Evolutionary conservation across 768 basidiomycete species (phyloP), one percentile per base, ranked within the genome.

Genomic region (Exidia glandulosa): DNA sequence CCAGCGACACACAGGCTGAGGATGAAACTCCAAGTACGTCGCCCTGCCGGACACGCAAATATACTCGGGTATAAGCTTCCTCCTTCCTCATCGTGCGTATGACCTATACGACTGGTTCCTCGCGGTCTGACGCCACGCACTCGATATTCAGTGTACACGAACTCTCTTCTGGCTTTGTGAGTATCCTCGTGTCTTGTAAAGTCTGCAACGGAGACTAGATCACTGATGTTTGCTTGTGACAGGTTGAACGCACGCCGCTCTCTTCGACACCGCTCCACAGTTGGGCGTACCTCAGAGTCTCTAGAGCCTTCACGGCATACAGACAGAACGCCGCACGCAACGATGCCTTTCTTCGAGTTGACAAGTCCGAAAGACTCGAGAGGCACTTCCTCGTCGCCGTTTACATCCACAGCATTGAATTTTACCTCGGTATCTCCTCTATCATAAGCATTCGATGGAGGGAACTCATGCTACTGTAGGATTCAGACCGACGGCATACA

Each of bases 131-230:
- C 36, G 16, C 60, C 57, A 10, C 23, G 36, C 10, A 27, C 57
- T 55, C 48, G 32, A 55, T 7, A 59, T 59, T 52, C 59, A 65
- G 60, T 61, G 59, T 57, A 60, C 57, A 19, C 64, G 56, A 32
- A 65, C 60, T 45, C 59, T 59, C 56, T 60, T 41, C 50, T 47
- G 5, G 58, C 58, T 13, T 16, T 59, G 58, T 54, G 13, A 27
- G 50, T 12, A 6, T 23, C 56, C 56, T 48, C 29, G 7, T 25
- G 10, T 31, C 23, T 37, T 14, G 14, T 16, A 23, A 36, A 56
- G 41, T 13, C 30, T 19, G 13, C 14, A 25, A 16, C 30, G 54
- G 41, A n/a, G 13, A 13, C n/a, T 34, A 13, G 23, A 19, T 23
- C 2, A 45, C 41, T 13, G 16, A 45, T 19, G 16, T 4, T 45